Base-by-base conservation (phyloP, 208 protist species). In the Acanthamoeba castellanii region DNA sequence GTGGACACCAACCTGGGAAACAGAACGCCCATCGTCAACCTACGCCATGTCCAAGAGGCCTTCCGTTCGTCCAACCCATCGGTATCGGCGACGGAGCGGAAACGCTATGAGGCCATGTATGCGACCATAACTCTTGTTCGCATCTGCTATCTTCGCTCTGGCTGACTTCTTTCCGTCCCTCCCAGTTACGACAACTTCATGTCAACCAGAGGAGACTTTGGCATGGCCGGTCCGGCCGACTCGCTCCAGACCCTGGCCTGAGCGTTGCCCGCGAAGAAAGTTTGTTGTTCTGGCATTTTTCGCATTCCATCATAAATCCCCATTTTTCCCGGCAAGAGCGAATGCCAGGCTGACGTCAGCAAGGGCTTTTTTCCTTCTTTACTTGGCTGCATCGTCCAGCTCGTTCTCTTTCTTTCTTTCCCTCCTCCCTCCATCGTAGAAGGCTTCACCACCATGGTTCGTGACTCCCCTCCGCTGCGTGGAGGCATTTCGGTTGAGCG, bases 101-200 rank as follows among this genome's bases (percentile, higher is more conserved):
- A 72, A 14, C 82, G 64, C 72, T 96, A 96, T 88, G 95, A 95
- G 68, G 57, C 32, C 85, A 95, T 96, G 90, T 96, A 84, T 34
- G 42, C 34, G 47, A 16, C 13, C 59, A 30, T n/a, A 4, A 22
- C 81, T 34, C 25, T n/a, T 20, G 42, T 47, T 20, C 18, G 6
- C 14, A 74, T 22, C 22, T 47, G 70, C 30, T 25, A 27, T 52
- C 55, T 7, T 27, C 27, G 34, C 22, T 88, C 20, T 1, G 0
- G 25, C 57, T 81, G 45, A 72, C 47, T 9, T 34, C 27, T 72
- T 22, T 20, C 13, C 25, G 25, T 30, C 22, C 61, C 22, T 61
- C 9, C 18, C 32, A 95, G 94, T n/a, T 96, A 94, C 76, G 94
- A 74, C 52, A 96, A 96, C 27, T 96, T 96, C 70, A 30, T 96